Percentiles rank a stretch among this genome's conserved stretches.
Conservation (phyloP, 2,329 filamentous ascomycete species). For the Dothistroma pini region DNA sequence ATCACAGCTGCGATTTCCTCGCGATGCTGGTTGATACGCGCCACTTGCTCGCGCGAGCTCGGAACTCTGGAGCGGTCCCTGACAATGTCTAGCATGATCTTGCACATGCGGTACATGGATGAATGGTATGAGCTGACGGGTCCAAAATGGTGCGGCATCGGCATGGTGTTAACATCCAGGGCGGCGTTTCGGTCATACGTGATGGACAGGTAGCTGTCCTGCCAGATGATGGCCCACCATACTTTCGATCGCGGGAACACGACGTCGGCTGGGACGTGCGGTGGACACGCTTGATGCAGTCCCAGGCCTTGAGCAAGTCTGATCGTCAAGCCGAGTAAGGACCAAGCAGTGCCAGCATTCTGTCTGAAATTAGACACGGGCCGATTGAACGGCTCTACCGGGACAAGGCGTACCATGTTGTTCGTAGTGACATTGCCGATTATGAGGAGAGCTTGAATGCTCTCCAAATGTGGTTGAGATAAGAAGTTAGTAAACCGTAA, state of each 20-base stretch:
- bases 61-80: conserved; percentile 54
- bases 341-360: conserved; percentile 62
- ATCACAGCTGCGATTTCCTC: conserved; percentile 56
- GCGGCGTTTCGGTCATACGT: conserved; percentile 60
- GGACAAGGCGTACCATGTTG: conserved; percentile 29
- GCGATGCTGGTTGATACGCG: conserved; percentile 53
- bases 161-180: conserved; percentile 47
- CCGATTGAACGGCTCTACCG: conserved; percentile 9
- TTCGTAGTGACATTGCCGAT: conserved; percentile 53
- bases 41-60: conserved; percentile 50
- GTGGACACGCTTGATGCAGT: conserved; percentile 56
- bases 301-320: conserved; percentile 59
- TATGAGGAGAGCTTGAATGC: conserved; percentile 59
- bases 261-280: conserved; percentile 48
- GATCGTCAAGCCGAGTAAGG: conserved; percentile 57
- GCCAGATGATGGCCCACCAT: conserved; percentile 62
- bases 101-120: conserved; percentile 54
- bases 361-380: conserved; percentile 35
- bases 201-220: conserved; percentile 60
- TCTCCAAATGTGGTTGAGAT: conserved; percentile 58
- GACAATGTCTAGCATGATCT: conserved; percentile 58
- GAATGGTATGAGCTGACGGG: conserved; percentile 56
- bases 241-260: conserved; percentile 37
- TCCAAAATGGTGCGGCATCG: conserved; percentile 35
- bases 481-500: conserved; percentile 62